A percentile compares a stretch with the other conserved stretches of the same genome.
These are phyloP conservation scores for Fraxinus floribunda DNA, from an alignment of 305 asterid genomes.

Conservation along the genomic window DNA sequence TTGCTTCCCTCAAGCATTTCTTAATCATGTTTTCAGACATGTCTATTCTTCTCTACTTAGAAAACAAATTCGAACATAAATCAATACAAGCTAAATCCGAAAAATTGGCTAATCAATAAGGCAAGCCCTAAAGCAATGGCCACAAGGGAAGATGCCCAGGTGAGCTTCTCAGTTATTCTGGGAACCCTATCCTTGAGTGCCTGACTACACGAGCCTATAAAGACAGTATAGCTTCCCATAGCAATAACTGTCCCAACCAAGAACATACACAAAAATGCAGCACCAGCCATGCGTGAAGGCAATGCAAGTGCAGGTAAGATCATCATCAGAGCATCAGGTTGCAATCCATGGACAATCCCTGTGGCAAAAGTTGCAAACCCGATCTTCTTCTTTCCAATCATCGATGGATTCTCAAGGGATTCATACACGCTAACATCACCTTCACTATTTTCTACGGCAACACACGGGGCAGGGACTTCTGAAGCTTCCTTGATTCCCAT, in stretches of 20 bases:
- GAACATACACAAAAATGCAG: conserved; percentile 79
- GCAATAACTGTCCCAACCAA: conserved; percentile 89
- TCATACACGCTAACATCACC: conserved; percentile 58
- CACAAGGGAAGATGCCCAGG: conserved; percentile 87
- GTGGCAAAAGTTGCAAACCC: conserved; percentile 95
- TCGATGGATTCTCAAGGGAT: conserved; percentile 36
- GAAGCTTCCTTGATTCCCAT: conserved; percentile 92
- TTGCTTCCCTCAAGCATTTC: background rate
- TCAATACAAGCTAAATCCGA: conserved; percentile 80
- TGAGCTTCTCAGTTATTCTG: conserved; percentile 89
- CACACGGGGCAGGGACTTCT: conserved; percentile 59
- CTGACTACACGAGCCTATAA: conserved; percentile 86
- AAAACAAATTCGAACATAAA: conserved; percentile 19
- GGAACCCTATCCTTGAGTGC: conserved; percentile 89
- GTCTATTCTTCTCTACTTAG: background rate
- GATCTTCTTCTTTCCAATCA: conserved; percentile 60
- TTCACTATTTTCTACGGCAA: conserved; percentile 60
- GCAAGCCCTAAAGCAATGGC: conserved; percentile 82
- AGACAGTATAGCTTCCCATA: conserved; percentile 93
- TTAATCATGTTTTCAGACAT: background rate
- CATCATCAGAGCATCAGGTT: conserved; percentile 92
- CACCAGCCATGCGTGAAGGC: conserved; percentile 96
- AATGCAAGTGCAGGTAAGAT: conserved; percentile 89
- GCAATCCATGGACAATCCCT: conserved; percentile 90
- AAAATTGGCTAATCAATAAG: conserved; percentile 70